Conservation (phyloP, 805 yeast species). For the Yarrowia sp. region DNA sequence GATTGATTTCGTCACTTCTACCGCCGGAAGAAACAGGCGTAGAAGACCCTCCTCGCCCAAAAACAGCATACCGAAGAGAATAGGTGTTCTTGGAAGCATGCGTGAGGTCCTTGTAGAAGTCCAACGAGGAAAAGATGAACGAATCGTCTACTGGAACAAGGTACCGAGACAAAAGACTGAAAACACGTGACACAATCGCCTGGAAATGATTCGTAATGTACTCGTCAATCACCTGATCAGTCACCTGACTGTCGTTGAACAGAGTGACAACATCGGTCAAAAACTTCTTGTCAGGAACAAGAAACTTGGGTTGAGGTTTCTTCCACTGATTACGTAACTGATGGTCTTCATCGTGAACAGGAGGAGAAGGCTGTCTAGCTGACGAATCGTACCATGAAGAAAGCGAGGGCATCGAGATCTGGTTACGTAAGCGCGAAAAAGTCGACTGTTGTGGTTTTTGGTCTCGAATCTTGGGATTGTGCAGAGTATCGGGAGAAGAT, state of each 20-base stretch:
- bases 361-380: conserved; percentile 12
- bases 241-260: conserved; percentile 31
- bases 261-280: not conserved
- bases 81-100: conserved; percentile 12
- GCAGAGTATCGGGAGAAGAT: not conserved
- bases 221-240: conserved; percentile 19
- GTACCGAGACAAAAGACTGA: conserved; percentile 9
- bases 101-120: conserved; percentile 17
- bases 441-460: conserved; percentile 11
- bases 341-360: conserved; percentile 15
- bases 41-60: conserved; percentile 6
- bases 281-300: conserved; percentile 15
- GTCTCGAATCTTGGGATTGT: not conserved
- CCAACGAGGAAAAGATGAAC: conserved; percentile 12
- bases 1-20: conserved; percentile 13
- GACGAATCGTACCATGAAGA: conserved; percentile 24
- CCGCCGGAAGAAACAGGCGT: conserved; percentile 17
- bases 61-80: conserved; percentile 26
- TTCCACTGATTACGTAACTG: conserved; percentile 1
- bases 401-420: conserved; percentile 31
- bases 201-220: conserved; percentile 30
- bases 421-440: conserved; percentile 22
- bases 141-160: conserved; percentile 14
- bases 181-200: not conserved
- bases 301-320: conserved; percentile 3